Evolutionary conservation across 2,329 filamentous ascomycete genomes (phyloP).

Genomic region (Aspergillus fischeri): DNA sequence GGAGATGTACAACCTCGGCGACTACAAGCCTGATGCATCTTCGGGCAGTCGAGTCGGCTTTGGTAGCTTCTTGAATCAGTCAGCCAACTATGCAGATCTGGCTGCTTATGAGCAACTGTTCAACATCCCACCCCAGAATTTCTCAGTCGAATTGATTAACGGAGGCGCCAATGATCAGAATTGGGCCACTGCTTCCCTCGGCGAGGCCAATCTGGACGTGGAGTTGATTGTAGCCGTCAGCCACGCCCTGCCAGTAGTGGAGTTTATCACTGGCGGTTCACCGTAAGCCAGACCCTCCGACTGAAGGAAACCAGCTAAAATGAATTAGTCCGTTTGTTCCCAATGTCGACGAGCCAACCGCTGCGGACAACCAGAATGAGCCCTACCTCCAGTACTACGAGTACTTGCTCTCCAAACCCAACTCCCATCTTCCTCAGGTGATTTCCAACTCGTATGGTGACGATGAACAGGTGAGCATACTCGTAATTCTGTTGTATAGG

Average conservation of each 20-base stretch:
- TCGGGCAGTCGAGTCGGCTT: slow-evolving; percentile 50
- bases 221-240: slow-evolving; percentile 54
- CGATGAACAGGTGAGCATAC: slow-evolving; percentile 45
- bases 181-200: slow-evolving; percentile 35
- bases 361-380: slow-evolving; percentile 56
- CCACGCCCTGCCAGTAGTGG: slow-evolving; percentile 52
- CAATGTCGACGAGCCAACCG: slow-evolving; percentile 36
- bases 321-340: slow-evolving; percentile 44
- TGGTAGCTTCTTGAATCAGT: slow-evolving; percentile 50
- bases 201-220: slow-evolving; percentile 59
- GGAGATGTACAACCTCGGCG: slow-evolving; percentile 47
- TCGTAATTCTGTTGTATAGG: background rate
- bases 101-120: slow-evolving; percentile 38
- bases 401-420: slow-evolving; percentile 50
- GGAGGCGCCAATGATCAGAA: slow-evolving; percentile 41
- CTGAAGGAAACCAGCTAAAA: background rate
- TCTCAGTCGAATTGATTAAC: slow-evolving; percentile 33
- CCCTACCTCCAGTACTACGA: slow-evolving; percentile 63
- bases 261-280: slow-evolving; percentile 54
- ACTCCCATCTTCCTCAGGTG: slow-evolving; percentile 54
- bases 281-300: slow-evolving; percentile 25
- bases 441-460: slow-evolving; percentile 66
- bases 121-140: slow-evolving; percentile 38
- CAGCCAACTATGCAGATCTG: slow-evolving; percentile 47
- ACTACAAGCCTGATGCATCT: slow-evolving; percentile 43